Conservation (phyloP, 495 filamentous ascomycete genomes). For the Aspergillus sclerotioniger region DNA sequence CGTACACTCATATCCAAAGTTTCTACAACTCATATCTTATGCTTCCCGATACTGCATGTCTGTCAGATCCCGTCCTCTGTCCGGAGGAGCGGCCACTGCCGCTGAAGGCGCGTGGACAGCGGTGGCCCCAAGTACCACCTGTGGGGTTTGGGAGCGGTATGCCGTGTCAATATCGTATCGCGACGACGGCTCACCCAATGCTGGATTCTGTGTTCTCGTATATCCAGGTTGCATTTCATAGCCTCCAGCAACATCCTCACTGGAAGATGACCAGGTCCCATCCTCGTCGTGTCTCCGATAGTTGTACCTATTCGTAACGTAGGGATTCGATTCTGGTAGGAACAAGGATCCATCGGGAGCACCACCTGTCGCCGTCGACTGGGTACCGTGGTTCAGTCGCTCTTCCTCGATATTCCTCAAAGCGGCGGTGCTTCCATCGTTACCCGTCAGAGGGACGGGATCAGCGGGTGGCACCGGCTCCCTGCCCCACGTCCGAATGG, state of each 20-base stretch:
- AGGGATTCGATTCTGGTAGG: slow-evolving; percentile 21
- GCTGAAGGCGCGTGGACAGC: slow-evolving; percentile 12
- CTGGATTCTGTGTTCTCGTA: slow-evolving; percentile 26
- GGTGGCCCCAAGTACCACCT: slow-evolving; percentile 6
- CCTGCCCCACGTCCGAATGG: slow-evolving; percentile 59
- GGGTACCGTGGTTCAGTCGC: slow-evolving; percentile 19
- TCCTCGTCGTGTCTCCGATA: slow-evolving; percentile 35
- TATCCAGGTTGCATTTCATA: slow-evolving; percentile 47
- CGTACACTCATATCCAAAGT: not conserved
- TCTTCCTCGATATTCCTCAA: slow-evolving; percentile 37
- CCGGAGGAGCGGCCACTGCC: slow-evolving; percentile 12
- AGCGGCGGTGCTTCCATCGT: slow-evolving; percentile 28
- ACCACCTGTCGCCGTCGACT: slow-evolving; percentile 9
- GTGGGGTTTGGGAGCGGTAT: slow-evolving; percentile 31
- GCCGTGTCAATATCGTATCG: slow-evolving; percentile 33
- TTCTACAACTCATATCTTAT: slow-evolving; percentile 6
- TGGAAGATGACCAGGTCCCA: slow-evolving; percentile 42
- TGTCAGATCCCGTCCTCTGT: slow-evolving; percentile 24
- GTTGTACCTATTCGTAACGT: slow-evolving; percentile 25
- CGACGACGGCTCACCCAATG: slow-evolving; percentile 18
- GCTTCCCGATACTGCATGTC: slow-evolving; percentile 21
- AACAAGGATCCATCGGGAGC: not conserved
- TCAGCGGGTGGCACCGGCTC: slow-evolving; percentile 30
- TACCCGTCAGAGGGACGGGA: slow-evolving; percentile 2
- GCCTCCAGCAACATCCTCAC: slow-evolving; percentile 39